These are phyloP conservation scores for Globisporangium carolinianum DNA, from an alignment of 352 stramenopile genomes.

Conservation along the genomic window DNA sequence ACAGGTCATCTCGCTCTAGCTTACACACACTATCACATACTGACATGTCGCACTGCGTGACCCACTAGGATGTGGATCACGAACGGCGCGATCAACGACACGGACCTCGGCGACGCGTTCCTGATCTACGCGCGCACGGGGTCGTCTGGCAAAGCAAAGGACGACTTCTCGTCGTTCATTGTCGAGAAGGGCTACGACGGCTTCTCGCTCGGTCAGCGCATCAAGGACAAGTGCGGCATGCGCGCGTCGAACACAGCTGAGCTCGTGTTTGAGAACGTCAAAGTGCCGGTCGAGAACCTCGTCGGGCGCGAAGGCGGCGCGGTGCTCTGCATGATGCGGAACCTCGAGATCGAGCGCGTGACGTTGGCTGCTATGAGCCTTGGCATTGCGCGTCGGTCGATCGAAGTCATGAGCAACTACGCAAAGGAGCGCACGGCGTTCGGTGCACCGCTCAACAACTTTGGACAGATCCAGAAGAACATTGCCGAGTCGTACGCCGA, in stretches of 20 bases:
- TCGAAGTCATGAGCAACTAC: conserved; percentile 97
- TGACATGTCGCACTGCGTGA: not conserved
- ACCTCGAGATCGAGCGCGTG: conserved; percentile 98
- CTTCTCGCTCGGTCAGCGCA: conserved; percentile 96
- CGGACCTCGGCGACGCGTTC: conserved; percentile 94
- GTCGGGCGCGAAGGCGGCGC: conserved; percentile 78
- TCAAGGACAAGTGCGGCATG: conserved; percentile 99
- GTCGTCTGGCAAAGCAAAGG: conserved; percentile 65
- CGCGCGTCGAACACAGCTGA: conserved; percentile 96
- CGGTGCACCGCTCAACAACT: conserved; percentile 88
- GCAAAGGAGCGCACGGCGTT: conserved; percentile 94
- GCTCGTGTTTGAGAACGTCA: conserved; percentile 98
- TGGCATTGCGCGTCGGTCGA: conserved; percentile 93
- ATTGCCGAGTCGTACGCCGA: conserved; percentile 98
- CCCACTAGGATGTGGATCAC: conserved; percentile 97
- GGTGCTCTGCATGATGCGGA: conserved; percentile 92
- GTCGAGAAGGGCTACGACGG: conserved; percentile 96
- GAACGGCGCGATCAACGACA: conserved; percentile 96
- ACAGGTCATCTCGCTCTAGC: no score
- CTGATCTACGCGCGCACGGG: conserved; percentile 97
- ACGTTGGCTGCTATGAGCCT: conserved; percentile 95
- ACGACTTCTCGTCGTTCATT: conserved; percentile 96
- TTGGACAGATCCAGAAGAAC: conserved; percentile 93
- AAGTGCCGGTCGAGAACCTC: conserved; percentile 90
- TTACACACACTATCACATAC: not conserved